Base-by-base conservation (phyloP, 2,329 filamentous ascomycete genomes). In the Geosmithia morbida region DNA sequence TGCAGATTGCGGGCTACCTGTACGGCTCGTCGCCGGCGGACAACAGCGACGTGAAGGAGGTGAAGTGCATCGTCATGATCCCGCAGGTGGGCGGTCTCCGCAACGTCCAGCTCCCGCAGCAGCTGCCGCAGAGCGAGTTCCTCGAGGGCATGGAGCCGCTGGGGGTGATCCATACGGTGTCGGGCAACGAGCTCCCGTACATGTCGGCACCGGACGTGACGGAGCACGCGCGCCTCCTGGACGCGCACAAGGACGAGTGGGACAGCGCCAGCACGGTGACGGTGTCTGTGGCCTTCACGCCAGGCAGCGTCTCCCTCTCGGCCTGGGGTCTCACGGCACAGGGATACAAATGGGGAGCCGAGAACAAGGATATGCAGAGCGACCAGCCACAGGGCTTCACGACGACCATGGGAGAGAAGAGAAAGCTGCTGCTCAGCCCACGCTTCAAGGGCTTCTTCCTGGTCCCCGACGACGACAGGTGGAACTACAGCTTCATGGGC, bases 401-500 rank as follows among this genome's bases (percentile, higher is more conserved):
- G 49, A 94, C 87, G 22, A 80, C 72, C 49, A 94, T 97, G 78
- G 92, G 92, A 46, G 85, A 94, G 66, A 97, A 97, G 70, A 88
- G 87, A 56, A 94, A 98, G 69, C 71, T 98, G 48, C 70, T 98
- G 26, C 77, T 98, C 47, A 94, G 86, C 53, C 90, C 96, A 57
- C 86, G 89, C 63, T 95, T 96, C 62, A 80, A 85, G 55, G 94
- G 92, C 26, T 97, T 89, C 71, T 98, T 98, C 79, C 70, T 98
- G 48, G 88, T 97, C 19, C 92, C 92, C 0, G 89, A 96, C 59
- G 83, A 83, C 48, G 82, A 81, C 52, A 75, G 84, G 51, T 98
- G 92, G 92, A 98, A 98, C 66, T 98, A 96, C 70, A 92, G 85
- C 64, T 98, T 98, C 73, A 87, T 97, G 81, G 92, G 92, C 48